phyloP scores from a whole-genome alignment of 2,329 filamentous ascomycete genomes.

The Clarireedia sp. region DNA sequence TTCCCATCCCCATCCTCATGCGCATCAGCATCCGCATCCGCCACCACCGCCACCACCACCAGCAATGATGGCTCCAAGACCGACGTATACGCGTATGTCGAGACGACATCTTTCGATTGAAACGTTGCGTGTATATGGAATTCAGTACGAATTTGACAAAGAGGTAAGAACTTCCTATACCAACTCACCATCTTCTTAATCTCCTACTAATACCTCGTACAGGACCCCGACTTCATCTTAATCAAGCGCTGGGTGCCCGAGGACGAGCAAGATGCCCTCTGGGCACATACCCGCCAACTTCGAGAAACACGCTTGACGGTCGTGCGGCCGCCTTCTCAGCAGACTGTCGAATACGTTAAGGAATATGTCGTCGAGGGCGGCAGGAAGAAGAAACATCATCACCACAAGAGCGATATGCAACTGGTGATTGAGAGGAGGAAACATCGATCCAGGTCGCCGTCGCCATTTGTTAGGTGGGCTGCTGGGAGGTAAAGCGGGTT shows the following conservation, averaged over 20 bases:
- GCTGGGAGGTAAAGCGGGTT: not conserved
- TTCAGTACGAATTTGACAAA: constrained; percentile 49
- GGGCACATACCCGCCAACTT: constrained; percentile 59
- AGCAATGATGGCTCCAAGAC: constrained; percentile 28
- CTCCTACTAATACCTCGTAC: not conserved
- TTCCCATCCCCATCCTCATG: not conserved
- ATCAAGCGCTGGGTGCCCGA: constrained; percentile 69
- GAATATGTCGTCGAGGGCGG: constrained; percentile 25
- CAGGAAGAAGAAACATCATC: constrained; percentile 26
- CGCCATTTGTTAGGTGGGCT: constrained; percentile 7
- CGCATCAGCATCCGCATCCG: constrained; percentile 9
- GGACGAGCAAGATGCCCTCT: constrained; percentile 62
- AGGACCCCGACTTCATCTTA: constrained; percentile 63
- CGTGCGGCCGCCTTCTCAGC: not conserved
- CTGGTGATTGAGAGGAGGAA: constrained; percentile 10
- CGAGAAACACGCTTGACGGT: constrained; percentile 23
- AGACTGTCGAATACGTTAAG: constrained; percentile 19
- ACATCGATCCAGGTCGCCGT: not conserved
- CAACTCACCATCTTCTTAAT: not conserved
- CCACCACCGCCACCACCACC: not conserved
- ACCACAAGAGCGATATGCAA: constrained; percentile 4
- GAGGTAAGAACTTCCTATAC: not conserved
- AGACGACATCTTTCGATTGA: constrained; percentile 54
- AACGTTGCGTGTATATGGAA: constrained; percentile 46
- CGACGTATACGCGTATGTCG: constrained; percentile 58